phyloP scores from a whole-genome alignment of 1,139 yeast genomes.

The Kurtzmaniella quercitrusa region DNA sequence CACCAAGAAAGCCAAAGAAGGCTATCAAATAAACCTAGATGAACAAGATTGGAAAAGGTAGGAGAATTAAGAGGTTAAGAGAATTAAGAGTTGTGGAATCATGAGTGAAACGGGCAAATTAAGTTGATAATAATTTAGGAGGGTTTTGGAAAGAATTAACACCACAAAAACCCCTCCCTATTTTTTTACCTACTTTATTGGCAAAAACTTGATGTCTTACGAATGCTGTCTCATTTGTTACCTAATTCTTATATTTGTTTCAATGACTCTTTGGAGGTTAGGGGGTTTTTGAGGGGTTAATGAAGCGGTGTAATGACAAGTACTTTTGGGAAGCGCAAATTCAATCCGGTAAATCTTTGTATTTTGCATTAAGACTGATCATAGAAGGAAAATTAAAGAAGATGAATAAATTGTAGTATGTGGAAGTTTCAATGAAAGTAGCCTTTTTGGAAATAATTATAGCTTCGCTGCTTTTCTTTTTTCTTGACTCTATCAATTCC shows the following conservation, averaged over 20 bases:
- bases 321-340: not conserved
- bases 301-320: too few relatives aligned
- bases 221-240: not conserved
- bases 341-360: not conserved
- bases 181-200: not conserved
- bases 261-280: too few relatives aligned
- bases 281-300: too few relatives aligned
- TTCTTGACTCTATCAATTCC: not conserved
- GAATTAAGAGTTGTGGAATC: not conserved
- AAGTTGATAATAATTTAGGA: not conserved
- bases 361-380: not conserved
- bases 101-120: not conserved
- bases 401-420: not conserved
- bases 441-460: not conserved
- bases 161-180: too few relatives aligned
- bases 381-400: not conserved
- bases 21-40: slow-evolving; percentile 36
- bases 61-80: not conserved
- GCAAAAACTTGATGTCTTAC: not conserved
- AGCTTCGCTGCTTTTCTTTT: not conserved
- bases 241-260: not conserved
- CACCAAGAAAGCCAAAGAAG: slow-evolving; percentile 72
- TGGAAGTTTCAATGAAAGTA: not conserved
- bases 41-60: not conserved
- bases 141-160: too few relatives aligned